A percentile compares a stretch with the other conserved stretches of the same genome.
These are phyloP conservation scores for Paecilomyces dactylethromorphus DNA, from an alignment of 2,329 filamentous ascomycete genomes.

Conservation along the genomic window DNA sequence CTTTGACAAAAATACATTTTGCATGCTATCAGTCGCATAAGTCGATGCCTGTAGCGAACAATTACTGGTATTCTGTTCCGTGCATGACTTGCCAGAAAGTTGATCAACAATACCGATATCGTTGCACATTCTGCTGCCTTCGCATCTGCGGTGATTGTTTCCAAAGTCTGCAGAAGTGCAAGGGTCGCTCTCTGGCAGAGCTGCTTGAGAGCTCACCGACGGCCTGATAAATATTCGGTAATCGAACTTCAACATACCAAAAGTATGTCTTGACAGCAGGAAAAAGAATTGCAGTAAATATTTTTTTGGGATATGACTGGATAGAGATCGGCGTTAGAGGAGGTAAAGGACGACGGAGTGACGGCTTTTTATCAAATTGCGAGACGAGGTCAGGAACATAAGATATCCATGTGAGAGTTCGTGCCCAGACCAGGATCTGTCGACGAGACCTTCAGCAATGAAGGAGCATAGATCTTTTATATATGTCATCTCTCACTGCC, in stretches of 20 bases:
- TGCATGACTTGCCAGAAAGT: slow-evolving; percentile 38
- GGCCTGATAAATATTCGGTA: neutral
- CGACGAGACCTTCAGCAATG: neutral
- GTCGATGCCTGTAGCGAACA: slow-evolving; percentile 27
- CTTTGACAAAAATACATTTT: slow-evolving; percentile 29
- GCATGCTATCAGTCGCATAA: slow-evolving; percentile 35
- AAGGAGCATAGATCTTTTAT: neutral
- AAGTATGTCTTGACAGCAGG: neutral
- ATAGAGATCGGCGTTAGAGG: neutral
- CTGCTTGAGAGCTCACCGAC: slow-evolving; percentile 18
- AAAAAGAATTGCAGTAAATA: neutral
- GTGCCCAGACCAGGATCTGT: neutral
- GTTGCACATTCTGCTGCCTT: slow-evolving; percentile 37
- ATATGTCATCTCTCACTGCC: neutral
- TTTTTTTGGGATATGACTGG: neutral
- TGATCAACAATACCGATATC: slow-evolving; percentile 30
- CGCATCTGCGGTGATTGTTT: slow-evolving; percentile 32
- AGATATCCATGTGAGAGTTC: neutral
- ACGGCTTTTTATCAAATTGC: neutral
- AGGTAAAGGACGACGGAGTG: neutral
- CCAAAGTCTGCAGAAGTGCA: slow-evolving; percentile 24
- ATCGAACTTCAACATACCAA: too few species aligned
- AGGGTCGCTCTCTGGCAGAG: slow-evolving; percentile 24
- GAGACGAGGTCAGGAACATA: neutral
- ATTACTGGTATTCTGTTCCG: slow-evolving; percentile 33